Base-by-base conservation (phyloP, 495 filamentous ascomycete genomes). In the Daldinia decipiens region DNA sequence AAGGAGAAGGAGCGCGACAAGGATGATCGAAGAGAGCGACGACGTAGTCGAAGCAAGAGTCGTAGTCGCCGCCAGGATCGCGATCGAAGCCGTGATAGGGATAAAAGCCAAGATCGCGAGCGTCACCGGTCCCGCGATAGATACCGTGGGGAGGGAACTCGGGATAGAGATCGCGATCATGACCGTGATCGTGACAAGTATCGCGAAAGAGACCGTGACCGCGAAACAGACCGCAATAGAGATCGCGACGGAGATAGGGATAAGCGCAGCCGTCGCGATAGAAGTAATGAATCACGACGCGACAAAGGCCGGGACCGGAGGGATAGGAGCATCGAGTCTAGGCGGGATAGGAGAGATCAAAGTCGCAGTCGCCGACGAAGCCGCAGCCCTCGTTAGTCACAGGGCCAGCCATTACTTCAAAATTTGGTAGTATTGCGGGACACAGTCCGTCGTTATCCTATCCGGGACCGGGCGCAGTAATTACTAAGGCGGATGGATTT, bases 61-160 rank as follows among this genome's bases (percentile, higher is more conserved):
- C 67, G 58, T 15, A 71, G 82, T 34, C 76, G 77, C 38, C 74
- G 79, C 45, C 77, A 58, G 73, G 81, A 73, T 67, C 79, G 69
- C 32, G 76, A 75, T 29, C 75, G 75, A 67, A 69, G 72, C 52
- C 82, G 83, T 70, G 75, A 77, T 32, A 79, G 80, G 70, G 82
- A 86, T 26, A 79, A 76, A 59, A 80, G 80, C 8, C 65, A 76
- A 54, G 81, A 82, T 52, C 83, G 39, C 5, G 74, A 76, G 80
- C 82, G 17, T 74, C 83, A 56, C 9, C 72, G 79, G 73, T 59
- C 67, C 62, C 70, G 77, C 26, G 68, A 71, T 59, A 55, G 70
- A 40, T 63, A 73, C 54, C 74, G 74, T 27, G 73, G 77, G 17
- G 75, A 75, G 13, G 74, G 62, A 26, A 34, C 69, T n/a, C 67